Evolutionary conservation across 202 grass and related monocot species (phyloP), one percentile per base, ranked within the genome.

Genomic region (Bolboschoenoplectus hybrid): DNA sequence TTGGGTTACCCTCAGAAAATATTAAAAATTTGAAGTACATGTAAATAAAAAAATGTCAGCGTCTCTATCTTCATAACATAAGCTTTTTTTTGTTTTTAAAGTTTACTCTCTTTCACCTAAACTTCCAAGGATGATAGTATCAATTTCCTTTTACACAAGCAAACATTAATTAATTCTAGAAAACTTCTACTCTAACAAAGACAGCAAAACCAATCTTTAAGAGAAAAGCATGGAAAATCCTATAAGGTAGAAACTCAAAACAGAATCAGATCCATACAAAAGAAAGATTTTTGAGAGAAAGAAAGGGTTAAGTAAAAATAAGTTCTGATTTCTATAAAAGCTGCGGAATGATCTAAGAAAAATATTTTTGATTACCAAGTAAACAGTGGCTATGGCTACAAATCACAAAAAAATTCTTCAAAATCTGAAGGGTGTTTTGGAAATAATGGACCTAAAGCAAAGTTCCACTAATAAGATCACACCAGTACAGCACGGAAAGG

Each of bases 191-290:
- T 50, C 63, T 17, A 47, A 36, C 65, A 34, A 36, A 36, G 3
- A 14, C 5, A 6, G 7, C 34, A 49, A 67, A 82, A 67, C 43
- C 61, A 67, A 50, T 67, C 9, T 82, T 34, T 44, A 67, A 26
- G 12, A 14, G 39, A 82, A 82, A 67, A 7, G 45, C 32, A 35
- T 49, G 80, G 43, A 64, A 26, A 45, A 67, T 50, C 50, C 50
- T 66, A 5, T n/a, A 50, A 71, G 36, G 46, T 68, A 56, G 56
- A 45, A 82, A 68, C 0, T 52, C 64, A 17, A 51, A 83, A 38
- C 11, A 12, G 44, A 67, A 69, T 39, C 81, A 84, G 64, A 84
- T 84, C 81, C 32, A 19, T 17, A 40, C 40, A 80, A 55, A 65
- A 50, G 68, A 67, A 67, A 65, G 60, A 60, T 60, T 58, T 19